Conservation (phyloP, 306 rosid genomes). For the Dryas drummondii region DNA sequence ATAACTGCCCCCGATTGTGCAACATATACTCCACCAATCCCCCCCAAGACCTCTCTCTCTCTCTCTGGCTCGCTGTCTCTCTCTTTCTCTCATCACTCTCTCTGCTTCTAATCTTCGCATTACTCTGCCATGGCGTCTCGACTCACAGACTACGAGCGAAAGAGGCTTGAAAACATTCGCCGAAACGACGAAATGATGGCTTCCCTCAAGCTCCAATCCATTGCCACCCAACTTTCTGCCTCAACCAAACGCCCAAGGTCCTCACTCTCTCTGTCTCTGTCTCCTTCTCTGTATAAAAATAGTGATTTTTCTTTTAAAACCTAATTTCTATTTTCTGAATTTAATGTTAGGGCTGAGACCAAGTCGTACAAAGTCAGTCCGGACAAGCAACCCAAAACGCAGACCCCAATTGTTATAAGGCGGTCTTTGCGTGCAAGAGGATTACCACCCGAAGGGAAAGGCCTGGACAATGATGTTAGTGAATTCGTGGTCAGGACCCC, state of each 20-base stretch:
- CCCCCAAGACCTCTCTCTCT: background rate
- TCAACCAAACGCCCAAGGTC: constrained; percentile 69
- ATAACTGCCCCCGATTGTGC: no score
- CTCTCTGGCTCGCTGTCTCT: background rate
- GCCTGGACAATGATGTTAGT: constrained; percentile 13
- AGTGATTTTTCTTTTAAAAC: background rate
- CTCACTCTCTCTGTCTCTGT: constrained; percentile 1
- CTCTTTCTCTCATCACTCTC: background rate
- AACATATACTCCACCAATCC: no score
- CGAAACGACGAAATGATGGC: constrained; percentile 86
- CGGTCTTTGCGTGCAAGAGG: constrained; percentile 78
- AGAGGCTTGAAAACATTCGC: constrained; percentile 84
- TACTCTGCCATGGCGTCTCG: constrained; percentile 48
- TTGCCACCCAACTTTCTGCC: constrained; percentile 54
- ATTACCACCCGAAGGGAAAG: constrained; percentile 54
- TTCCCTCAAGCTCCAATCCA: constrained; percentile 69
- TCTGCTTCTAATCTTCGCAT: background rate
- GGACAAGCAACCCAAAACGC: constrained; percentile 49
- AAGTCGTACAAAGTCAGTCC: constrained; percentile 48
- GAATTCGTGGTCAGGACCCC: constrained; percentile 11
- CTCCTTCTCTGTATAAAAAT: background rate
- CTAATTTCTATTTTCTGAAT: background rate
- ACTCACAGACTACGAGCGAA: constrained; percentile 73
- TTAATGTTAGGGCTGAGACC: constrained; percentile 40
- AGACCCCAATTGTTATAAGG: constrained; percentile 56